Conservation (phyloP, 108 stramenopile species). For the Parietichytrium sp. region DNA sequence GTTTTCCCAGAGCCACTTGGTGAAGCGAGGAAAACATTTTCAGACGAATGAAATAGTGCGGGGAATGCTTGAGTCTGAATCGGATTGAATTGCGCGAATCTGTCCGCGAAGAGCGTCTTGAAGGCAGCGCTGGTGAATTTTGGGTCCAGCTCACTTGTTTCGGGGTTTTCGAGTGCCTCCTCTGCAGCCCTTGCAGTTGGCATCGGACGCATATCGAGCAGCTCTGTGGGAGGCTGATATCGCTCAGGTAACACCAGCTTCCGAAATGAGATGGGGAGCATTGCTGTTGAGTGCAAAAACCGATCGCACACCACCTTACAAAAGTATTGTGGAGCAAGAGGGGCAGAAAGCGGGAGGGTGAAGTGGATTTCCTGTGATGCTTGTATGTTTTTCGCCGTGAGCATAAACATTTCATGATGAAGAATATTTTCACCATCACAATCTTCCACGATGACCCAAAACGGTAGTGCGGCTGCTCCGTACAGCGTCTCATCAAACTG, state of each 20-base stretch:
- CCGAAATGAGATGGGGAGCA: conserved; percentile 89
- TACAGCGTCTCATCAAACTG: conserved; percentile 84
- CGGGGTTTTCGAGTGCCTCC: conserved; percentile 66
- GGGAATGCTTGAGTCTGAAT: conserved; percentile 96
- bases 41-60: conserved; percentile 84
- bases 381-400: conserved; percentile 70
- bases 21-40: conserved; percentile 87
- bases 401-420: conserved; percentile 85
- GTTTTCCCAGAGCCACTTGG: conserved; percentile 89
- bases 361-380: conserved; percentile 86
- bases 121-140: background rate
- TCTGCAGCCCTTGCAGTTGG: conserved; percentile 77
- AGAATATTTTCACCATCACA: conserved; percentile 89
- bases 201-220: conserved; percentile 92
- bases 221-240: conserved; percentile 89
- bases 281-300: conserved; percentile 88
- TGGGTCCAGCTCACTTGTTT: conserved; percentile 16
- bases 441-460: conserved; percentile 93
- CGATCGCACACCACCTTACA: conserved; percentile 88
- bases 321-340: conserved; percentile 94
- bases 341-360: conserved; percentile 88
- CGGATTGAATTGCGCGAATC: conserved; percentile 84
- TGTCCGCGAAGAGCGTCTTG: conserved; percentile 39
- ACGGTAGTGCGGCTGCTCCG: conserved; percentile 77
- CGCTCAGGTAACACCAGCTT: conserved; percentile 92